Evolutionary conservation across 2,329 filamentous ascomycete genomes (phyloP), one percentile per base, ranked within the genome.

Genomic region (Eutypa lata): DNA sequence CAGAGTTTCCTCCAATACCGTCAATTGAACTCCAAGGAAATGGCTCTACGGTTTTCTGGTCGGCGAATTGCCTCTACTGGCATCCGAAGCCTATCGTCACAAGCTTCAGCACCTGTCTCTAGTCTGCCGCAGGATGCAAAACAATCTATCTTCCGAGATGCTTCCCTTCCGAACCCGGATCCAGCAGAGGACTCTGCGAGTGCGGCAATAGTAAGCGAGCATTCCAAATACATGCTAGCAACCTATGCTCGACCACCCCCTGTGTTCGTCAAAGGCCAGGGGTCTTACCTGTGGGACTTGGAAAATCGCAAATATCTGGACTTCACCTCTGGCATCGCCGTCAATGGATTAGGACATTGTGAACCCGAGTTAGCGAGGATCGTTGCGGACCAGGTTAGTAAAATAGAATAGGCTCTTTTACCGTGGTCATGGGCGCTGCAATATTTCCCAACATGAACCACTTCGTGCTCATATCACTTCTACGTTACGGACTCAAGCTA

Each of bases 261-360:
- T 2, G 89, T 97, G 67, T 97, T 99, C 71, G 85, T 91, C 53
- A 89, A 87, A 69, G 94, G 92, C 58, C 78, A 91, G 68, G 94
- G 94, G 2, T 91, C 88, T 55, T 92, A 91, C 69, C 72, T 99
- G 57, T 97, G 87, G 84, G 94, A 99, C 69, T 75, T 93, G 37
- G 91, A 97, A 74, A 89, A 94, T 68, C 79, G 90, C 56, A 86
- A 86, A 69, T 99, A 97, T 69, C 80, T 99, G 28, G 94, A 99
- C 73, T 90, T 99, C 65, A 97, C 94, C 1, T 88, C 92, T 10
- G 94, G 94, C 47, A 99, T 99, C 68, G 94, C 94, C 16, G 94
- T 99, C 68, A 97, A 93, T 73, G 86, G 89, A 21, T 79, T 99
- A 33, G 94, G 94, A 10, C 94, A 99, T 69, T 91, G 89, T 66